Evolutionary conservation across 169 alveolate genomes (phyloP).

Genomic region (Cryptosporidium andersoni): DNA sequence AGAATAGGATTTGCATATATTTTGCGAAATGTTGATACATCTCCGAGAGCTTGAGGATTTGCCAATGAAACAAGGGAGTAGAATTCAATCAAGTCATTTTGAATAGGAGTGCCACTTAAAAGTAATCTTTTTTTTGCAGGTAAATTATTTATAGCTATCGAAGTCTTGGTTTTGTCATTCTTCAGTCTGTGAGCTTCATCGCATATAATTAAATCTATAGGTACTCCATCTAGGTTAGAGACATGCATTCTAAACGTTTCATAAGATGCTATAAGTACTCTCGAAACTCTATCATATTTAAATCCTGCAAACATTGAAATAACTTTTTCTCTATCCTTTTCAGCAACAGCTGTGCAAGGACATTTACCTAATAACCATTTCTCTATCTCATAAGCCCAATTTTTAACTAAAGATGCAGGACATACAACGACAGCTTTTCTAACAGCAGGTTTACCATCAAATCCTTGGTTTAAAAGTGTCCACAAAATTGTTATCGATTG

Average conservation of each 20-base stretch:
- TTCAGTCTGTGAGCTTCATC: slow-evolving; percentile 96
- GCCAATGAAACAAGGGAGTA: slow-evolving; percentile 87
- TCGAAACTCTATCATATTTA: slow-evolving; percentile 81
- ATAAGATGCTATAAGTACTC: slow-evolving; percentile 88
- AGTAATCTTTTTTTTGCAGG: slow-evolving; percentile 89
- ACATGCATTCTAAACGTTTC: slow-evolving; percentile 90
- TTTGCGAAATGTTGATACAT: slow-evolving; percentile 78
- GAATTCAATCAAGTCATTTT: slow-evolving; percentile 89
- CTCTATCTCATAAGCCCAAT: slow-evolving; percentile 92
- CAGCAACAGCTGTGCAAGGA: slow-evolving; percentile 88
- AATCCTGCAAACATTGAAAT: slow-evolving; percentile 88
- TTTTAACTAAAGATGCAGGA: slow-evolving; percentile 91
- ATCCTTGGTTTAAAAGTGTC: slow-evolving; percentile 87
- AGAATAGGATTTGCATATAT: slow-evolving; percentile 85
- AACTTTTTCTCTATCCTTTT: slow-evolving; percentile 85
- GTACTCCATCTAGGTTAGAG: slow-evolving; percentile 83
- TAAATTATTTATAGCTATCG: slow-evolving; percentile 85
- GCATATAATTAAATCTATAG: slow-evolving; percentile 92
- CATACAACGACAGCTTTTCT: slow-evolving; percentile 88
- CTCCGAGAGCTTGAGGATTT: slow-evolving; percentile 89
- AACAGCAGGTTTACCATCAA: slow-evolving; percentile 85
- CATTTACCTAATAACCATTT: slow-evolving; percentile 91
- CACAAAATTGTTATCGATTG: slow-evolving; percentile 89
- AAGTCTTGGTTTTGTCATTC: slow-evolving; percentile 90
- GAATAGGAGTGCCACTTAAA: slow-evolving; percentile 89